Conservation (phyloP, 2,329 filamentous ascomycete species). For the Diaporthe citrichinensis region DNA sequence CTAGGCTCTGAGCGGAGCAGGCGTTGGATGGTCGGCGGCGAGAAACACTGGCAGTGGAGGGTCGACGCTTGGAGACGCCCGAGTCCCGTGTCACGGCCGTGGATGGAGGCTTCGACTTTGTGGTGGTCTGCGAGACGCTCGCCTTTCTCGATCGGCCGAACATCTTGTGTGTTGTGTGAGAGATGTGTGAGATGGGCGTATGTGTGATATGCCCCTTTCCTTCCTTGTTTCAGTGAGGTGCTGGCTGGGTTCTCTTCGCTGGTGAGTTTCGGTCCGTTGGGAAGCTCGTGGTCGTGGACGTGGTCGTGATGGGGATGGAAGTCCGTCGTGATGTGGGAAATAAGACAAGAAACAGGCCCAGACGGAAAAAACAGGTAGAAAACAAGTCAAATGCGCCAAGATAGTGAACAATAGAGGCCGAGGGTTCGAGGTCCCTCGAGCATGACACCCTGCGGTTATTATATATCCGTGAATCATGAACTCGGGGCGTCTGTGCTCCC, state of each 20-base stretch:
- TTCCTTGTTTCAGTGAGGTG: background rate
- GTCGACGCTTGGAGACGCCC: slow-evolving; percentile 69
- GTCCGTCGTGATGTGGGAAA: slow-evolving; percentile 37
- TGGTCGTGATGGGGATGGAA: slow-evolving; percentile 22
- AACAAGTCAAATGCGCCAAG: slow-evolving; percentile 32
- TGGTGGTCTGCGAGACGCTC: slow-evolving; percentile 40
- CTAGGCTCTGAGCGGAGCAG: slow-evolving; percentile 54
- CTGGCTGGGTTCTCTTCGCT: background rate
- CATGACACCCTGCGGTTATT: slow-evolving; percentile 27
- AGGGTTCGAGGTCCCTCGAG: slow-evolving; percentile 16
- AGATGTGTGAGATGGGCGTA: background rate
- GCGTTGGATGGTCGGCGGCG: slow-evolving; percentile 64
- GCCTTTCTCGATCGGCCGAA: slow-evolving; percentile 42
- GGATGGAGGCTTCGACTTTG: slow-evolving; percentile 65
- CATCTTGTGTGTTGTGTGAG: slow-evolving; percentile 37
- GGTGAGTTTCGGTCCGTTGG: background rate
- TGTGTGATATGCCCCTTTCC: background rate
- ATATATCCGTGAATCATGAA: slow-evolving; percentile 31
- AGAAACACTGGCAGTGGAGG: slow-evolving; percentile 54
- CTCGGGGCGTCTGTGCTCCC: slow-evolving; percentile 19
- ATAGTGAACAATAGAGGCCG: slow-evolving; percentile 19
- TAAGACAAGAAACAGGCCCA: slow-evolving; percentile 39
- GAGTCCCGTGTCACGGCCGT: slow-evolving; percentile 67
- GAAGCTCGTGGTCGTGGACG: slow-evolving; percentile 1
- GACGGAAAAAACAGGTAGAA: slow-evolving; percentile 36